These are phyloP conservation scores for Paramyrothecium roridum DNA, from an alignment of 2,329 filamentous ascomycete genomes.

Conservation along the genomic window DNA sequence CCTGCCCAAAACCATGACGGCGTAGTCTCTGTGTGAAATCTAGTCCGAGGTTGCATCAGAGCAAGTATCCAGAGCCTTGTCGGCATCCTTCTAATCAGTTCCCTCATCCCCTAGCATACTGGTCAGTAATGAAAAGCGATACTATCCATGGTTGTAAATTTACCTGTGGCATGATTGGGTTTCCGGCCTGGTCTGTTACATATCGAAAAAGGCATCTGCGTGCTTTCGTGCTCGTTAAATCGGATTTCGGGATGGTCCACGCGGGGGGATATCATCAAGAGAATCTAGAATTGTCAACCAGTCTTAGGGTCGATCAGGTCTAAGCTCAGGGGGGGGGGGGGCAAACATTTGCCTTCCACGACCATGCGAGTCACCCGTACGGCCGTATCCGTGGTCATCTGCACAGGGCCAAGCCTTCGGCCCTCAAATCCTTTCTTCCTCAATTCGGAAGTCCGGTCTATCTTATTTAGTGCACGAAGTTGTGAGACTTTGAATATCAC, in stretches of 20 bases:
- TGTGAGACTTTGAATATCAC: conserved; percentile 17
- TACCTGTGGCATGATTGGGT: conserved; percentile 90
- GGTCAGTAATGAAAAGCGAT: conserved; percentile 15
- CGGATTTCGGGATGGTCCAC: conserved; percentile 86
- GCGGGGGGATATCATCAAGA: conserved; percentile 75
- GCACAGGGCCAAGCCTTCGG: conserved; percentile 81
- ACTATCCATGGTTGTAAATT: conserved; percentile 17
- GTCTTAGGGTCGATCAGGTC: conserved; percentile 7
- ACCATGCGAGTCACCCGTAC: conserved; percentile 91
- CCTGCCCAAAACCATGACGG: no score
- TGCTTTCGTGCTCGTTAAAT: conserved; percentile 89
- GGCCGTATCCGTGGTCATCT: conserved; percentile 98
- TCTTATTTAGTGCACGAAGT: neutral
- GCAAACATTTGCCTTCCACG: conserved; percentile 75
- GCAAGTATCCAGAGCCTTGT: conserved; percentile 84
- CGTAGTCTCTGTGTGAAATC: neutral
- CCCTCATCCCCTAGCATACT: conserved; percentile 75
- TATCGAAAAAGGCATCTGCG: conserved; percentile 98
- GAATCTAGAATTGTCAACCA: conserved; percentile 53
- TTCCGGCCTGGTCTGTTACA: conserved; percentile 69
- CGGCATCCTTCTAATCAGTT: conserved; percentile 91
- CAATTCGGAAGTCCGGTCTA: conserved; percentile 93
- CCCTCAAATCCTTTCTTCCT: conserved; percentile 90
- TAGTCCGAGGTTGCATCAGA: conserved; percentile 41
- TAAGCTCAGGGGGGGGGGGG: neutral